Conservation (phyloP, 164 flowering plant genomes). For the Macadamia tetraphylla region DNA sequence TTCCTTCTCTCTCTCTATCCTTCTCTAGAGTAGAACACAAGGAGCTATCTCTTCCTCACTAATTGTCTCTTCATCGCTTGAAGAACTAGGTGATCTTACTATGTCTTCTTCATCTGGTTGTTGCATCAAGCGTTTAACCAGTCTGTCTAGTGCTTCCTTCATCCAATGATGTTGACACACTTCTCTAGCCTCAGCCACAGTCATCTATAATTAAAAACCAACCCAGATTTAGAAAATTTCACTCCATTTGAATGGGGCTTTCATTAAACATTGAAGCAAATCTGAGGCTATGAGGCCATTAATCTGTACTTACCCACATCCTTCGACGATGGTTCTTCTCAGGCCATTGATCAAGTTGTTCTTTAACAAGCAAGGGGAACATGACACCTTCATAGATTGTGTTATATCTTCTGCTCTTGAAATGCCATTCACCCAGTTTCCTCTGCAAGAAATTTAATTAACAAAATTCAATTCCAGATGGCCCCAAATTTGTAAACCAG, state of each 20-base stretch:
- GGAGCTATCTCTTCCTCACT: slow-evolving; percentile 4
- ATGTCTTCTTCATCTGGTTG: not conserved
- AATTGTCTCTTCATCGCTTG: not conserved
- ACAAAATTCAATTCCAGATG: not conserved
- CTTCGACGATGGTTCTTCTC: slow-evolving; percentile 52
- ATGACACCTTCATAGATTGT: slow-evolving; percentile 58
- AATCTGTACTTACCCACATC: slow-evolving; percentile 52
- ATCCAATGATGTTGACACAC: slow-evolving; percentile 39
- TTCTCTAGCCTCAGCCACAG: slow-evolving; percentile 35
- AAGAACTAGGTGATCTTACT: too few relatives aligned
- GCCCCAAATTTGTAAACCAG: too few relatives aligned
- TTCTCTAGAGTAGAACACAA: slow-evolving; percentile 3
- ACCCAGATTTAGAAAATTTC: not conserved
- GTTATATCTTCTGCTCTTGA: slow-evolving; percentile 60
- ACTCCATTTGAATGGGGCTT: not conserved
- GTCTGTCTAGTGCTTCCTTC: slow-evolving; percentile 39
- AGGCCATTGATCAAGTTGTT: slow-evolving; percentile 80
- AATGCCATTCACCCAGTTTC: slow-evolving; percentile 65
- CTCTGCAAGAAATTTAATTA: slow-evolving; percentile 25
- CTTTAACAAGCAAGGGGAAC: slow-evolving; percentile 67
- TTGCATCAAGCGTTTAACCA: slow-evolving; percentile 13
- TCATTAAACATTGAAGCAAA: not conserved
- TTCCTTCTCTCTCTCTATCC: too few relatives aligned
- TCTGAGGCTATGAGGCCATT: too few relatives aligned
- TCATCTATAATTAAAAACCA: slow-evolving; percentile 31